Conservation (phyloP, 139 green algal genomes). For the Chlamydomonas eustigma region DNA sequence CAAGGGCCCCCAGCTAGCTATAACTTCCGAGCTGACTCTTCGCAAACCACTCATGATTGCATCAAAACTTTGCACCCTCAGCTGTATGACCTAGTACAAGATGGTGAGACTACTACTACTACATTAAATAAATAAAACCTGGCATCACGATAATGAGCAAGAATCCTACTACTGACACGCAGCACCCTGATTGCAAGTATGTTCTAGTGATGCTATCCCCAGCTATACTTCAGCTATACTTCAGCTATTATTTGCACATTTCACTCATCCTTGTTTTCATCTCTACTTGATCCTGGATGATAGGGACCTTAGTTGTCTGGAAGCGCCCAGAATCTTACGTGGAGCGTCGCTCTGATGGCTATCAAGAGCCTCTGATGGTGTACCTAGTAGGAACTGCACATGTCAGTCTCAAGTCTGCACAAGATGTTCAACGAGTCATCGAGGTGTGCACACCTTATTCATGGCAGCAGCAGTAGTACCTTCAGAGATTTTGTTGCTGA, state of each 20-base stretch:
- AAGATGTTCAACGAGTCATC: constrained; percentile 55
- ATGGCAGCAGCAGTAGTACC: too few species aligned
- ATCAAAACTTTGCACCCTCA: not conserved
- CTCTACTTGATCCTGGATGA: not conserved
- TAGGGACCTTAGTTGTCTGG: constrained; percentile 62
- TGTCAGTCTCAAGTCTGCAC: constrained; percentile 46
- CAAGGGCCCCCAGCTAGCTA: not conserved
- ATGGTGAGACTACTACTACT: constrained; percentile 46
- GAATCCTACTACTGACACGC: too few species aligned
- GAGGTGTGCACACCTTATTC: too few species aligned
- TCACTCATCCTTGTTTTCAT: not conserved
- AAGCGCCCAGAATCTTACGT: constrained; percentile 50
- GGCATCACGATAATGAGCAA: too few species aligned
- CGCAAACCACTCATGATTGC: not conserved
- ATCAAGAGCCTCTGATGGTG: constrained; percentile 64
- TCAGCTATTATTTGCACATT: not conserved
- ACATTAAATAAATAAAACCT: too few species aligned
- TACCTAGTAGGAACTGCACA: constrained; percentile 76
- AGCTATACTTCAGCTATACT: not conserved
- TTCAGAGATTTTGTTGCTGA: too few species aligned
- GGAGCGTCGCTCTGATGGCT: constrained; percentile 68
- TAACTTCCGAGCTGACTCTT: constrained; percentile 1
- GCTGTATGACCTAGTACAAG: constrained; percentile 14
- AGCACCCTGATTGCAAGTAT: too few species aligned
- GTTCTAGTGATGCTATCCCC: too few species aligned